Evolutionary conservation across 73 alveolate genomes (phyloP).

Genomic region (Uronychia setigera): DNA sequence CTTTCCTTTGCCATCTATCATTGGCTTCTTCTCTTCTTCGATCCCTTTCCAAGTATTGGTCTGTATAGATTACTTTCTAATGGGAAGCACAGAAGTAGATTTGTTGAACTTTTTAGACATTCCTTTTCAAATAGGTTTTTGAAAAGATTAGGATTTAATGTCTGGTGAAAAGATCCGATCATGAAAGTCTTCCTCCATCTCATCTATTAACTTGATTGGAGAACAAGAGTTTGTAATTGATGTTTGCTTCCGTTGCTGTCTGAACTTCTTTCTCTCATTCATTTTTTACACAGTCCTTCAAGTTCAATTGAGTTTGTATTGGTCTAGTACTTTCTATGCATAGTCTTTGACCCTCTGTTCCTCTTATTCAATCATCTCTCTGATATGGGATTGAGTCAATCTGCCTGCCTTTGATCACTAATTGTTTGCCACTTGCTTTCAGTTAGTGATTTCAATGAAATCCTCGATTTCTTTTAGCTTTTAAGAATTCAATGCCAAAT

Average conservation of each 20-base stretch:
- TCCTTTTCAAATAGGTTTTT: not conserved
- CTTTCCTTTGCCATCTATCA: not conserved
- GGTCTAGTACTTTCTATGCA: not conserved
- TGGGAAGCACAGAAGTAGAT: not conserved
- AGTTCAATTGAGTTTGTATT: too few species aligned
- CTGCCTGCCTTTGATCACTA: too few species aligned
- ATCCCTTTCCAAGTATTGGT: not conserved
- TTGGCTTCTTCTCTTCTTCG: not conserved
- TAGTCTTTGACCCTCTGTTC: not conserved
- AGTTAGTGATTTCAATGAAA: not conserved
- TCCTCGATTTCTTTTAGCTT: not conserved
- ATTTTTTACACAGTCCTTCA: not conserved
- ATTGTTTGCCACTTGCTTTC: too few species aligned
- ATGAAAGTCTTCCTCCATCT: conserved; percentile 1
- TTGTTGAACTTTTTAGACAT: not conserved
- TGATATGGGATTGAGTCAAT: not conserved
- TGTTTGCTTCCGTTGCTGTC: not conserved
- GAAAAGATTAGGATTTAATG: not conserved
- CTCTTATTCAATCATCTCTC: not conserved
- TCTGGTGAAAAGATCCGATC: not conserved
- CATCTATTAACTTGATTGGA: not conserved
- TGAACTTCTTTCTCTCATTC: not conserved
- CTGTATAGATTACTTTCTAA: not conserved
- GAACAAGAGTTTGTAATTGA: too few species aligned
- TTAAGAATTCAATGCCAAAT: not conserved